Evolutionary conservation across 805 yeast species (phyloP).

Genomic region (Candida andamanensis): DNA sequence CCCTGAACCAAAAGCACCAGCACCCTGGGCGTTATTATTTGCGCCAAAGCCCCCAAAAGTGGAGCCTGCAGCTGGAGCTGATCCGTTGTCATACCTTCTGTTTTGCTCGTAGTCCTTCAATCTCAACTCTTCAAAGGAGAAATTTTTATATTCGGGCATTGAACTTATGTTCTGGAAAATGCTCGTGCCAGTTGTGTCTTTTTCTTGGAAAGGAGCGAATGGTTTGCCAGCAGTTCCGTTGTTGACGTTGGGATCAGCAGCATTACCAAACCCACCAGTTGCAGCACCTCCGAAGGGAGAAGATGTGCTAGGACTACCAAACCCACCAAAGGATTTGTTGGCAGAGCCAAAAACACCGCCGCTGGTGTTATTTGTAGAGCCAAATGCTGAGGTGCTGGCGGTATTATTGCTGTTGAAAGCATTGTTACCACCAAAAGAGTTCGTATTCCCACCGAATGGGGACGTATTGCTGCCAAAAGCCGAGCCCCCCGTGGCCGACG

Average conservation of each 20-base stretch:
- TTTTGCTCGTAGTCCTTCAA: conserved; percentile 79
- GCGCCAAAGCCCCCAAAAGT: conserved; percentile 24
- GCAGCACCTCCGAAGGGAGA: conserved; percentile 21
- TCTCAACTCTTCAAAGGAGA: conserved; percentile 83
- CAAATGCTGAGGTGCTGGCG: conserved; percentile 12
- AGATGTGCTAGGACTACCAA: conserved; percentile 14
- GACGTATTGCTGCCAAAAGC: conserved; percentile 17
- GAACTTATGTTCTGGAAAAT: conserved; percentile 70
- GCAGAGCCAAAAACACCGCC: conserved; percentile 10
- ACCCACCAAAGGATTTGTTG: conserved; percentile 14
- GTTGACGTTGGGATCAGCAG: conserved; percentile 30
- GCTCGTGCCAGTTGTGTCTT: conserved; percentile 55
- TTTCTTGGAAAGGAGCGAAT: conserved; percentile 64
- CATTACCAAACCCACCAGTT: conserved; percentile 20
- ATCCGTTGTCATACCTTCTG: conserved; percentile 52
- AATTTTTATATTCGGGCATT: conserved; percentile 87
- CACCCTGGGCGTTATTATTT: conserved; percentile 15
- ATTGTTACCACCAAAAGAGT: no score
- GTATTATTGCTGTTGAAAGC: conserved; percentile 13
- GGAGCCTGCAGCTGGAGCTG: conserved; percentile 24
- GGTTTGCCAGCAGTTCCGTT: conserved; percentile 73
- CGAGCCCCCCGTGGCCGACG: conserved; percentile 4
- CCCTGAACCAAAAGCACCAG: conserved; percentile 13
- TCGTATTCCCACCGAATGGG: conserved; percentile 14
- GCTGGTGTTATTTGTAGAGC: conserved; percentile 9